These are phyloP conservation scores for Nothophytophthora sp. DNA, from an alignment of 352 stramenopile genomes.

Conservation along the genomic window DNA sequence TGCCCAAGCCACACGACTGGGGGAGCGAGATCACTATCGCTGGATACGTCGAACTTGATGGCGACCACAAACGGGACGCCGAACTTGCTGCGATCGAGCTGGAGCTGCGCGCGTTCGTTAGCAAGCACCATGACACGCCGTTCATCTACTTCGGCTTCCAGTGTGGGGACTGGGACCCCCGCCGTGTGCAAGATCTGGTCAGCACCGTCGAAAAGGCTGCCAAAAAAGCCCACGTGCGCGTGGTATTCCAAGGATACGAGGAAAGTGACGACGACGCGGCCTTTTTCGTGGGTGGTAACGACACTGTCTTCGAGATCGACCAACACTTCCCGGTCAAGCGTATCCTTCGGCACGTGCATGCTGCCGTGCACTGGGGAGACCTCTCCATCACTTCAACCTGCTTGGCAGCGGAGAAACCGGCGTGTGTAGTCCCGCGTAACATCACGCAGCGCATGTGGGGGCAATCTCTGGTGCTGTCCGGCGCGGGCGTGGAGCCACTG, in stretches of 20 bases:
- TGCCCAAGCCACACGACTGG: conserved; percentile 71
- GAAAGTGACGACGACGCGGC: conserved; percentile 23
- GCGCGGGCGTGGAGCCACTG: conserved; percentile 41
- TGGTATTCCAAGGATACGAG: conserved; percentile 65
- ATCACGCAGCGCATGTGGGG: conserved; percentile 55
- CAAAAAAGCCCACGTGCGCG: conserved; percentile 28
- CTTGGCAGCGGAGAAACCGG: conserved; percentile 43
- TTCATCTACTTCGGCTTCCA: conserved; percentile 60
- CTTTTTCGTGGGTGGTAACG: conserved; percentile 33
- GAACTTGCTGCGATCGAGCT: conserved; percentile 22
- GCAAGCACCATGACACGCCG: conserved; percentile 13
- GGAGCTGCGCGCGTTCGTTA: conserved; percentile 18
- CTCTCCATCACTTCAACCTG: conserved; percentile 53
- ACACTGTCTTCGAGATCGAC: conserved; percentile 51
- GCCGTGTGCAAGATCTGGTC: conserved; percentile 40
- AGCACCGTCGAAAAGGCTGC: conserved; percentile 45
- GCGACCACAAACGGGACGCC: conserved; percentile 15
- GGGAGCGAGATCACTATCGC: conserved; percentile 50
- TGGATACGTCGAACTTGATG: conserved; percentile 49
- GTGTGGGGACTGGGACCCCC: conserved; percentile 47
- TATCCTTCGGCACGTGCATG: conserved; percentile 39
- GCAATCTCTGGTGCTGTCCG: conserved; percentile 43
- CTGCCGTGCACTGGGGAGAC: conserved; percentile 59
- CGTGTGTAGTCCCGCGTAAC: conserved; percentile 50
- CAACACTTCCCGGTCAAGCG: conserved; percentile 34